Evolutionary conservation across 805 yeast genomes (phyloP).

Genomic region (Schwanniomyces occidentalis): DNA sequence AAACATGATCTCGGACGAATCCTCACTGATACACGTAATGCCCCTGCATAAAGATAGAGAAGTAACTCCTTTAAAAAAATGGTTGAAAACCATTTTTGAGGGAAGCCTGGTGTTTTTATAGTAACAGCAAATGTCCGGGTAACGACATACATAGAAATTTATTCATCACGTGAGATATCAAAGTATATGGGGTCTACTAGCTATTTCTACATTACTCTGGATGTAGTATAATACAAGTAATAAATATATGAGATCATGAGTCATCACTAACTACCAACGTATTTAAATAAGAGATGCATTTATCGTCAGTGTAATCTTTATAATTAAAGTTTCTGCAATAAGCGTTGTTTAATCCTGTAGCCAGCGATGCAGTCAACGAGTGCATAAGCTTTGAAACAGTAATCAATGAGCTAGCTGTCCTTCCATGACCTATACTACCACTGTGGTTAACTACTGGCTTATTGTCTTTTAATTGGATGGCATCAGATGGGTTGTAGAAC

Average conservation of each 20-base stretch:
- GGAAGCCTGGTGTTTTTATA: slow-evolving; percentile 13
- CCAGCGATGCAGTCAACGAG: background rate
- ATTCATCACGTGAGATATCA: too few relatives aligned
- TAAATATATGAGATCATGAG: too few relatives aligned
- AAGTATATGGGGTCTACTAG: too few relatives aligned
- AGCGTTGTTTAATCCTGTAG: background rate
- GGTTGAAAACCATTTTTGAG: slow-evolving; percentile 6
- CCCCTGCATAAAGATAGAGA: slow-evolving; percentile 98
- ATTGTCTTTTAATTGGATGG: slow-evolving; percentile 4
- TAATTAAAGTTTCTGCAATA: background rate
- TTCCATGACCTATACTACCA: slow-evolving; percentile 4
- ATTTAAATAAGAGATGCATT: slow-evolving; percentile 1
- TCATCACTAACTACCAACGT: too few relatives aligned
- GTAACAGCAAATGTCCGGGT: slow-evolving; percentile 6
- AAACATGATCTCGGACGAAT: slow-evolving; percentile 99
- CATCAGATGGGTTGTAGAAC: slow-evolving; percentile 17
- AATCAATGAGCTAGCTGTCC: background rate
- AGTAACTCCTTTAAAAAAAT: slow-evolving; percentile 9
- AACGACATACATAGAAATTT: too few relatives aligned
- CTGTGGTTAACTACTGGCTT: slow-evolving; percentile 7
- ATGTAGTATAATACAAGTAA: too few relatives aligned
- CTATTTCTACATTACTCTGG: too few relatives aligned
- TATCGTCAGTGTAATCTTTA: background rate
- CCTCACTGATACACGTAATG: slow-evolving; percentile 99
- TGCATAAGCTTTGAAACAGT: background rate